Conservation (phyloP, 495 filamentous ascomycete species). For the Aspergillus nanangensis region DNA sequence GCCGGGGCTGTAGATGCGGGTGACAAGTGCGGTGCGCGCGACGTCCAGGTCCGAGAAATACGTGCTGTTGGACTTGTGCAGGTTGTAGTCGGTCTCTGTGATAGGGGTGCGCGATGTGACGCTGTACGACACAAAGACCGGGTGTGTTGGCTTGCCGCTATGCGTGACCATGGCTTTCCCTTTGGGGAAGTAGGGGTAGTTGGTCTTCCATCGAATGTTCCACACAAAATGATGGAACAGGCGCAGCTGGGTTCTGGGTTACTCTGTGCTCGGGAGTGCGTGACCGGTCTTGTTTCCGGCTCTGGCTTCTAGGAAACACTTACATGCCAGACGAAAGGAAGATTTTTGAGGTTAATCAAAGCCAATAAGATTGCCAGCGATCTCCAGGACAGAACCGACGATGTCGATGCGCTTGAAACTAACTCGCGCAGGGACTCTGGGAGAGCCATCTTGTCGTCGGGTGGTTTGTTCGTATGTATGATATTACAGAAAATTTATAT, state of each 20-base stretch:
- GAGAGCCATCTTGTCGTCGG: not conserved
- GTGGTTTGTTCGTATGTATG: not conserved
- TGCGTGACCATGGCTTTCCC: constrained; percentile 23
- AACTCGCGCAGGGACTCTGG: constrained; percentile 14
- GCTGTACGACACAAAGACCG: constrained; percentile 52
- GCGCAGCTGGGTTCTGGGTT: constrained; percentile 34
- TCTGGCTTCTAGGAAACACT: constrained; percentile 17
- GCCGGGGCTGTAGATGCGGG: constrained; percentile 54
- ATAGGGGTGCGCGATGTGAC: constrained; percentile 50
- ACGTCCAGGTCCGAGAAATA: constrained; percentile 74
- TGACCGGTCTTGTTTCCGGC: not conserved
- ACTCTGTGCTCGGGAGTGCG: constrained; percentile 9
- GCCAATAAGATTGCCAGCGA: constrained; percentile 50
- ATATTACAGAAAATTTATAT: not conserved
- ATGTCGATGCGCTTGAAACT: constrained; percentile 16
- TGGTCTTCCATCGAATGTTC: constrained; percentile 46
- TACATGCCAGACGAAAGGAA: constrained; percentile 64
- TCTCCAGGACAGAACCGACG: constrained; percentile 44
- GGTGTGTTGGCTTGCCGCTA: constrained; percentile 35
- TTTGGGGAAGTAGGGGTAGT: constrained; percentile 32
- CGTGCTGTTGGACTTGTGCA: constrained; percentile 71
- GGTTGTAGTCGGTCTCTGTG: constrained; percentile 62
- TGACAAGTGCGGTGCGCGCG: constrained; percentile 58
- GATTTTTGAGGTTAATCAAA: constrained; percentile 55
- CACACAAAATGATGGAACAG: constrained; percentile 44